Conservation (phyloP, 176 grass and related monocot genomes). For the Saccharum spontaneum region DNA sequence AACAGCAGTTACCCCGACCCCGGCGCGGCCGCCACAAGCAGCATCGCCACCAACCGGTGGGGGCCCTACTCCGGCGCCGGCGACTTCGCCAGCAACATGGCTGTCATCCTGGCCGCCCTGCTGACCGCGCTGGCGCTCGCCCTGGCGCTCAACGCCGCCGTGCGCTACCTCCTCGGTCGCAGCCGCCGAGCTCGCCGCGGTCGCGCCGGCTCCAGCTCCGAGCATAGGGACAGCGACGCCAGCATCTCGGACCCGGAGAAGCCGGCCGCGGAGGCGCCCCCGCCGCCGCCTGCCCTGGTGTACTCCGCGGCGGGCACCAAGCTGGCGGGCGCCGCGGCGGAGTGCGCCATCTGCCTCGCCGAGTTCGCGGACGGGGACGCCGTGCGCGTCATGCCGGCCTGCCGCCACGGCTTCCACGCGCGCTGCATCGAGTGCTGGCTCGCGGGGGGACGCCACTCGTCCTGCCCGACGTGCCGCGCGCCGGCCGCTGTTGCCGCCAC, state of each 20-base stretch:
- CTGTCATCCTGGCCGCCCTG: no score
- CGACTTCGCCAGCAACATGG: slow-evolving; percentile 47
- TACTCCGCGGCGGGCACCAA: slow-evolving; percentile 44
- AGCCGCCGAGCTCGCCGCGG: no score
- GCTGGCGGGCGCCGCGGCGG: slow-evolving; percentile 44
- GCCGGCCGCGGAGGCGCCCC: no score
- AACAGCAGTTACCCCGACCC: no score
- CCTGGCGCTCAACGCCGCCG: no score
- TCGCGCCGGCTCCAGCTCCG: no score
- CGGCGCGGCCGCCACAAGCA: no score
- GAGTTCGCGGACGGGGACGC: slow-evolving; percentile 65
- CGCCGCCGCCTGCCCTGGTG: neutral
- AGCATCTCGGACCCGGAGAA: no score
- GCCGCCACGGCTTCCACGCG: slow-evolving; percentile 51
- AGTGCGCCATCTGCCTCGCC: slow-evolving; percentile 64
- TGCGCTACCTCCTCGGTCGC: no score
- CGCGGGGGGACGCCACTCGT: neutral
- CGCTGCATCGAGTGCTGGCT: slow-evolving; percentile 63
- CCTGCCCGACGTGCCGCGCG: slow-evolving; percentile 58
- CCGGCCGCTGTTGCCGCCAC: neutral
- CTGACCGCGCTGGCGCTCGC: no score
- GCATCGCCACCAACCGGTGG: slow-evolving; percentile 34
- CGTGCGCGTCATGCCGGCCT: slow-evolving; percentile 49
- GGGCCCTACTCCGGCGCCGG: slow-evolving; percentile 58
- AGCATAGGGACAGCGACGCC: no score